Base-by-base conservation (phyloP, 768 basidiomycete genomes). In the Lactarius hengduanensis region DNA sequence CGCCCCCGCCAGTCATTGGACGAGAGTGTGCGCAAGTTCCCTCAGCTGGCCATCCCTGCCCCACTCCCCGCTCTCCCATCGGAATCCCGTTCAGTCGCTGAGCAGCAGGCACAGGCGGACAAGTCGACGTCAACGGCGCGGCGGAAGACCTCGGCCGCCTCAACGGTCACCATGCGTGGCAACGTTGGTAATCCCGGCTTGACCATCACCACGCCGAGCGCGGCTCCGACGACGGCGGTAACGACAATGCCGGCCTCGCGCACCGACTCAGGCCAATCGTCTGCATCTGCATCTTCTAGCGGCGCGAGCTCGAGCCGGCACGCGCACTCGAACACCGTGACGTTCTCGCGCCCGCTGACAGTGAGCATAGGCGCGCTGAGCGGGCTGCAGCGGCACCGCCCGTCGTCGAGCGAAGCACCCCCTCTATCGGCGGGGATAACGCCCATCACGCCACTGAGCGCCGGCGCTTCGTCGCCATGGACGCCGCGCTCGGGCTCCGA, bases 311-410 rank as follows among this genome's bases (percentile, higher is more conserved):
- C 80, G 34, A 59, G 41, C 18, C 58, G 57, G 20, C 57, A 36
- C 20, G 59, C 66, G 28, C 57, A 47, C 20, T 63, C 66, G 22
- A 77, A 74, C 50, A 80, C 79, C 61, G 83, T 86, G 6, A 87
- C 86, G 3, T 89, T 91, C 73, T 90, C 89, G 6, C 83, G 85
- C 1, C 86, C 89, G 0, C 78, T 83, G 30, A 81, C 81, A 7
- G 80, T 82, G 47, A 83, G 85, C 3, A 78, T 87, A 11, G 81
- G 81, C 34, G 78, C 85, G 50, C 74, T 88, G 40, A 81, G 74
- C 50, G 86, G 83, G 15, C 75, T 90, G 32, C 83, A 86, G 68
- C 81, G 83, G 72, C 86, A 74, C 36, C 78, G 76, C 61, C 73
- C 76, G 41, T 74, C 75, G 72, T 73, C 73, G 66, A 74, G 76